These are phyloP conservation scores for Xanthoceras sorbifolium DNA, from an alignment of 345 rosid genomes.

Conservation along the genomic window DNA sequence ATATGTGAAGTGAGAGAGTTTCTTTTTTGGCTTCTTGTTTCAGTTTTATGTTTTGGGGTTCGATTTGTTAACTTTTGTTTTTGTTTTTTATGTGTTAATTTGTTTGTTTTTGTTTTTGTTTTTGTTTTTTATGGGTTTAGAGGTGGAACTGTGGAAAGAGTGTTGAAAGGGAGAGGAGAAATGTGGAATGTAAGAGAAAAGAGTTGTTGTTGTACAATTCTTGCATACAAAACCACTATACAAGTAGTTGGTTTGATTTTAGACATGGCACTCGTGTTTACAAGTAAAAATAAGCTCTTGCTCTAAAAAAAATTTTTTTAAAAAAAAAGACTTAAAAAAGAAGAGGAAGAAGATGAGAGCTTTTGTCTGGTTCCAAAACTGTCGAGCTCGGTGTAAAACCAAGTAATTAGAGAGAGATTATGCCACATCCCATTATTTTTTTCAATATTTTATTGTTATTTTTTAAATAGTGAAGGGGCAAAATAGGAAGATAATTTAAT, in stretches of 20 bases:
- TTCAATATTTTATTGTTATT: no score
- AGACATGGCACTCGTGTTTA: conserved; percentile 25
- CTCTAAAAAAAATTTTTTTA: not conserved
- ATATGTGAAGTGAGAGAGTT: not conserved
- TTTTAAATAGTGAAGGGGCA: no score
- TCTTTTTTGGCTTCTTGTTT: not conserved
- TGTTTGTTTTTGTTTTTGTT: conserved; percentile 7
- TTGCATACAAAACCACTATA: conserved; percentile 29
- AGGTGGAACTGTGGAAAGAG: conserved; percentile 30
- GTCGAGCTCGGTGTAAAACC: conserved; percentile 89
- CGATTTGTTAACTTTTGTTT: no score
- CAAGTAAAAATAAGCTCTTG: conserved; percentile 24
- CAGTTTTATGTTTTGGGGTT: not conserved
- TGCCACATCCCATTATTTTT: no score
- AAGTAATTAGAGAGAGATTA: conserved; percentile 80
- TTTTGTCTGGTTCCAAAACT: conserved; percentile 83
- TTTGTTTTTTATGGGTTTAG: conserved; percentile 32
- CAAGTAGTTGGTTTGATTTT: conserved; percentile 40
- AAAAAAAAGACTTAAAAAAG: not conserved
- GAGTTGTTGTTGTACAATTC: conserved; percentile 28
- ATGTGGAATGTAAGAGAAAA: conserved; percentile 26
- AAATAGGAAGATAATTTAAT: no score
- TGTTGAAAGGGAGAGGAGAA: conserved; percentile 35
- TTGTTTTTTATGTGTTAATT: no score
- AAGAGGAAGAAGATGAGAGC: conserved; percentile 19